Evolutionary conservation across 129 eudicot genomes (phyloP).

Genomic region (Flaveria sonorensis): DNA sequence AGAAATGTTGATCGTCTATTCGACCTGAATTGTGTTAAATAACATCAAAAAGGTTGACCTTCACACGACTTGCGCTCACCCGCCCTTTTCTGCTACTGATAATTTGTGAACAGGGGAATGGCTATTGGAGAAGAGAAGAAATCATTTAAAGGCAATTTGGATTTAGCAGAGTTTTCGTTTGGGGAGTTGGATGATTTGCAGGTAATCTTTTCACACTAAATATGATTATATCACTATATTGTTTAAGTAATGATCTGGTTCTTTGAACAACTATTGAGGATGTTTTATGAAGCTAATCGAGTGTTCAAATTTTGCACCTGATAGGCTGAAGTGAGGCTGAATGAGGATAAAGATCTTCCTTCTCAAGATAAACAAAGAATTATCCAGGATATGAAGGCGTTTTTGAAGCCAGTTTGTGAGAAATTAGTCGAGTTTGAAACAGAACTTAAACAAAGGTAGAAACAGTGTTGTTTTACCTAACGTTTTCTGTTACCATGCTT

Average conservation of each 20-base stretch:
- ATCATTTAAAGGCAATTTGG: conserved; percentile 71
- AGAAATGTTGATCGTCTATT: neutral
- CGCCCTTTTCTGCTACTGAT: too few relatives aligned
- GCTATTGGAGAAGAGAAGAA: conserved; percentile 77
- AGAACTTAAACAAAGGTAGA: conserved; percentile 70
- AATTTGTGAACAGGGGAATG: conserved; percentile 67
- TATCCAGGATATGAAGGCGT: conserved; percentile 55
- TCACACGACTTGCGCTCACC: neutral
- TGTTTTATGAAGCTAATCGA: neutral
- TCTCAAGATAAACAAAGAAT: conserved; percentile 54
- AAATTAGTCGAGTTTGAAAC: conserved; percentile 64
- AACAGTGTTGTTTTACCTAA: neutral
- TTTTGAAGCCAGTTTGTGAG: conserved; percentile 68
- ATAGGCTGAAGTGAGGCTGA: conserved; percentile 58
- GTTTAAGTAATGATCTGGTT: neutral
- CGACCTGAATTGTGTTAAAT: neutral
- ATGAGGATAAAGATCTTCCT: conserved; percentile 60
- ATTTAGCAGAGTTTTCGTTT: conserved; percentile 76
- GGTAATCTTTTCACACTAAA: conserved; percentile 46
- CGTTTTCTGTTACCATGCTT: neutral
- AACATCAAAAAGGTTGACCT: neutral
- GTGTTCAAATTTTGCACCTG: neutral
- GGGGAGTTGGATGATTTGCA: conserved; percentile 95
- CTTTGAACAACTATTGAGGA: neutral
- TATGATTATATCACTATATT: neutral